phyloP scores from a whole-genome alignment of 2,329 filamentous ascomycete species.

The Sclerotinia minor region DNA sequence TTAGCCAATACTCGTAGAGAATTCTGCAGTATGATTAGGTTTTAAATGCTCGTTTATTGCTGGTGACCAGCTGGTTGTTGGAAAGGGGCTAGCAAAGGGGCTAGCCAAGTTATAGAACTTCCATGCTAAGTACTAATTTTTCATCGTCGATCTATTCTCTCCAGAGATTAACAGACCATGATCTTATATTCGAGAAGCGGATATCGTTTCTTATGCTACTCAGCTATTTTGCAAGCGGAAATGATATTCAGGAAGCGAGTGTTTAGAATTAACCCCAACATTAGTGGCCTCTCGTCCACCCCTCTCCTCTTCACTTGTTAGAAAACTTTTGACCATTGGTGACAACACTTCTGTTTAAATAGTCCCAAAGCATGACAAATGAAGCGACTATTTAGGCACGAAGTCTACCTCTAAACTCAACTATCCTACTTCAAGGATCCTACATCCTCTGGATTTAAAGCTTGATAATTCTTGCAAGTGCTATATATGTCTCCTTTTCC shows the following conservation, averaged over 20 bases:
- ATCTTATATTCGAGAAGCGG: neutral
- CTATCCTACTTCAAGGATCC: neutral
- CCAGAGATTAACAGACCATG: neutral
- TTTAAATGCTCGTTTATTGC: neutral
- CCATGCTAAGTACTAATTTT: neutral
- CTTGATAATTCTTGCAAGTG: too few relatives aligned
- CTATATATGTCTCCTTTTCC: too few relatives aligned
- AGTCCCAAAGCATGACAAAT: neutral
- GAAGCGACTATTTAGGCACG: too few relatives aligned
- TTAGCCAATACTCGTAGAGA: neutral
- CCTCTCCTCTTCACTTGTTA: too few relatives aligned
- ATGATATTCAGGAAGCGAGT: neutral
- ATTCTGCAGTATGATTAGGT: too few relatives aligned
- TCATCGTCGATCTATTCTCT: neutral
- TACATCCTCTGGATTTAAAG: neutral
- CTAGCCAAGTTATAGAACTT: neutral
- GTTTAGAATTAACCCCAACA: too few relatives aligned
- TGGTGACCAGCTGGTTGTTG: neutral
- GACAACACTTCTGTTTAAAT: neutral
- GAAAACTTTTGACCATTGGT: neutral
- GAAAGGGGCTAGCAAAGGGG: too few relatives aligned
- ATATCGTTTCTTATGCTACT: neutral
- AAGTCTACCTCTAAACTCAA: neutral
- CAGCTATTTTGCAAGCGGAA: neutral
- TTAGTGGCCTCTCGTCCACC: neutral